Conservation (phyloP, 225 moss, liverwort and hornwort genomes). For the Antitrichia curtipendula region DNA sequence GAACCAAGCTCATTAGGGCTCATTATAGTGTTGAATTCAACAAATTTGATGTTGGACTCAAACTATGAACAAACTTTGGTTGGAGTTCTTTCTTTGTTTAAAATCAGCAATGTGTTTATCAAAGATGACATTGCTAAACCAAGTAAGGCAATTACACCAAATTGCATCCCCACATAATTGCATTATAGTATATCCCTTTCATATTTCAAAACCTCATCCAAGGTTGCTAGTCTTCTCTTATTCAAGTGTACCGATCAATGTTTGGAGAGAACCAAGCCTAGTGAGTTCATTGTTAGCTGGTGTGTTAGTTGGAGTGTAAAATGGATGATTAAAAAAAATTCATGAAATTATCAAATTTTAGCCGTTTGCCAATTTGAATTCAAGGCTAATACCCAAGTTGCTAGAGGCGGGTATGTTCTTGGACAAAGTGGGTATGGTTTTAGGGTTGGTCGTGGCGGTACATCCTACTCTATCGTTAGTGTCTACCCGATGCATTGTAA, state of each 20-base stretch:
- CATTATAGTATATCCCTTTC: neutral
- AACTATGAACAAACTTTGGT: neutral
- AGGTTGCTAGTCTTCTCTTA: neutral
- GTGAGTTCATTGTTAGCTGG: too few relatives aligned
- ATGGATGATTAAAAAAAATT: too few relatives aligned
- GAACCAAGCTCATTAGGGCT: neutral
- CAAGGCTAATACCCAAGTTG: too few relatives aligned
- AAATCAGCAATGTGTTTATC: neutral
- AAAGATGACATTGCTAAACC: neutral
- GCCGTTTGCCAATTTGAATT: too few relatives aligned
- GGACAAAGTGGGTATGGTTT: too few relatives aligned
- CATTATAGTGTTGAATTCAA: neutral
- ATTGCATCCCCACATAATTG: neutral
- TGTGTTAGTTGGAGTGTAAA: too few relatives aligned
- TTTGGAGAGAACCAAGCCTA: too few relatives aligned
- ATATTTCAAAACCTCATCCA: neutral
- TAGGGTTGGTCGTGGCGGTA: too few relatives aligned
- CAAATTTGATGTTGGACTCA: fast-evolving
- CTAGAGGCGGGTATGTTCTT: too few relatives aligned
- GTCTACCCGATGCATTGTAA: too few relatives aligned
- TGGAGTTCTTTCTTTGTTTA: neutral
- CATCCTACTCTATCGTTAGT: too few relatives aligned
- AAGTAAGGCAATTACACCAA: neutral
- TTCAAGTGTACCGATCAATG: neutral
- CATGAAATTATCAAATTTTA: too few relatives aligned